Base-by-base conservation (phyloP, 2,329 filamentous ascomycete species). In the Aspergillus sp. region DNA sequence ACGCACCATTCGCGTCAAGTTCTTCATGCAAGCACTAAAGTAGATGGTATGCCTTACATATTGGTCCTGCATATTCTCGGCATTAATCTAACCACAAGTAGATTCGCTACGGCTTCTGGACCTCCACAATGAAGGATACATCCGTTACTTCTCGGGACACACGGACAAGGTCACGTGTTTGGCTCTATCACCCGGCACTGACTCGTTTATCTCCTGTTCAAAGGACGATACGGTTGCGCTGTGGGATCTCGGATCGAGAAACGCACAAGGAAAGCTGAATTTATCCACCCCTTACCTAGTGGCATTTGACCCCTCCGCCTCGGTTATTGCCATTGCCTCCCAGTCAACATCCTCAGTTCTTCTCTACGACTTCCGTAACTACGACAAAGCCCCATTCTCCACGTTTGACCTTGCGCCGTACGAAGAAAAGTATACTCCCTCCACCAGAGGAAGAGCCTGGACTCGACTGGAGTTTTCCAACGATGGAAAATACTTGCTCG, bases 141-240 rank as follows among this genome's bases (percentile, higher is more conserved):
- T 97, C 56, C 88, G 94, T 57, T 99, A 99, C 74, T 99, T 97
- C 69, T 87, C 89, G 55, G 94, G 93, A 46, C 94, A 99, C 71
- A 88, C 89, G 40, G 87, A 83, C 53, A 80, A 86, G 50, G 94
- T 99, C 33, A 97, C 93, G 16, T 88, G 82, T 55, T 81, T 99
- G 24, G 79, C 88, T 1, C 82, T 97, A 57, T 93, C 92, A 59
- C 94, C 94, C 0, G 88, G 90, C 45, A 85, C 82, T 63, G 94
- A 99, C 71, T 87, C 88, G 60, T 97, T 99, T 75, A 84, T 99
- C 52, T 96, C 92, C 14, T 95, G 90, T 71, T 88, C 88, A 47
- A 85, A 88, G 59, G 94, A 99, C 70, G 89, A 96, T 70, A 96
- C 92, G 0, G 87, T 97, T 51, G 86, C 90, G 32, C 76, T 99